Percentiles rank a stretch among this genome's conserved stretches.
These are phyloP conservation scores for Arctostaphylos glauca DNA, from an alignment of 148 eudicot genomes.

Conservation along the genomic window DNA sequence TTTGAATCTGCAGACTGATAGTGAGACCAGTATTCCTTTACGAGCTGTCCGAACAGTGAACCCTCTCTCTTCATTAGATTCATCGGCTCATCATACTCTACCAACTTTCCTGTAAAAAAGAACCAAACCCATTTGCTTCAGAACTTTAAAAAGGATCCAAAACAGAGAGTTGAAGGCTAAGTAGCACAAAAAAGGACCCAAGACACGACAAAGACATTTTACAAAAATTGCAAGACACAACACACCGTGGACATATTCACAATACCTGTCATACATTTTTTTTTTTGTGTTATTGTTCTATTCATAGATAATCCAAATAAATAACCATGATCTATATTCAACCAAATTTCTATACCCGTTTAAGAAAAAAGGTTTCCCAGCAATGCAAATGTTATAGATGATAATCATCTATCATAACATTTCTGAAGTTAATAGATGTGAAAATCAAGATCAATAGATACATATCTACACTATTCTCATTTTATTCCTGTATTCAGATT, in stretches of 20 bases:
- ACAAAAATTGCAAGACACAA: not conserved
- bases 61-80: slow-evolving; percentile 66
- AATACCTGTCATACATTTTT: not conserved
- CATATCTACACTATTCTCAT: not conserved
- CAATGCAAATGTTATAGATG: not conserved
- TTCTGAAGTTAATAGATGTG: not conserved
- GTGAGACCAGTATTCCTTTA: slow-evolving; percentile 93
- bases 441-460: not conserved
- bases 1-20: slow-evolving; percentile 56
- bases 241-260: not conserved
- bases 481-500: not conserved
- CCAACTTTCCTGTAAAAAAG: slow-evolving; percentile 54
- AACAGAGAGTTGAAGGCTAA: not conserved
- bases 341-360: not conserved
- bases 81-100: slow-evolving; percentile 86
- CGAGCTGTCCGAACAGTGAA: slow-evolving; percentile 75
- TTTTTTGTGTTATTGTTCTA: not conserved
- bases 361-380: not conserved
- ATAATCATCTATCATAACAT: not conserved
- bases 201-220: not conserved
- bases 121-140: not conserved
- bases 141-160: not conserved
- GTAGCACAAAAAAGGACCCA: not conserved
- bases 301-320: not conserved
- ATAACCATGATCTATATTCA: not conserved